Conservation (phyloP, 768 basidiomycete species). For the Lyophyllum shimeji region DNA sequence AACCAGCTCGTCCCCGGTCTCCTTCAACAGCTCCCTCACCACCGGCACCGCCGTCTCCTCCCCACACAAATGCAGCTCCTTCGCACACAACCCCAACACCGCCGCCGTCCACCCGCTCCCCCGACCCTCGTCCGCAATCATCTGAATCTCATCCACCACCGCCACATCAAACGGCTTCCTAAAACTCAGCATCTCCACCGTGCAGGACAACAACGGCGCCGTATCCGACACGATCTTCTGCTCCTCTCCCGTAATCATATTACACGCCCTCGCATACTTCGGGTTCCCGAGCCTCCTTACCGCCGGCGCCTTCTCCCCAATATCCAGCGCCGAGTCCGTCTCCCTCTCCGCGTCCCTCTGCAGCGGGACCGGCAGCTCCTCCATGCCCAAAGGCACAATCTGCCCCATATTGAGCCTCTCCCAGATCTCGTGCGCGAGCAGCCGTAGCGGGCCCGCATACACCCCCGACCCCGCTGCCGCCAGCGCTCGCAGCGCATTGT, state of each 20-base stretch:
- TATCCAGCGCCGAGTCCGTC: constrained; percentile 32
- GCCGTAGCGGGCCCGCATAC: constrained; percentile 89
- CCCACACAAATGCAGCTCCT: constrained; percentile 92
- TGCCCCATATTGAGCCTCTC: constrained; percentile 87
- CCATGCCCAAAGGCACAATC: constrained; percentile 72
- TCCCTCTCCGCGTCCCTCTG: constrained; percentile 14
- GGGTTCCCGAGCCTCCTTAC: constrained; percentile 39
- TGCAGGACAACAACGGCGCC: constrained; percentile 72
- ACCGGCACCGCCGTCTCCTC: constrained; percentile 90
- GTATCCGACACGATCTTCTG: constrained; percentile 61
- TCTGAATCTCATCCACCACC: constrained; percentile 96
- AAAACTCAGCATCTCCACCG: constrained; percentile 85
- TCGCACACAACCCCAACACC: constrained; percentile 71
- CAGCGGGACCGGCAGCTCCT: constrained; percentile 29
- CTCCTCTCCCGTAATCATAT: constrained; percentile 93
- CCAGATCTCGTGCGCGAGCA: constrained; percentile 95
- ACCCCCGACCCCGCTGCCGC: constrained; percentile 71
- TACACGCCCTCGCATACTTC: constrained; percentile 64
- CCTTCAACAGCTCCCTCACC: constrained; percentile 63
- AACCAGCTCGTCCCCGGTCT: constrained; percentile 80
- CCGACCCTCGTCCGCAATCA: constrained; percentile 79
- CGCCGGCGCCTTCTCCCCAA: constrained; percentile 16
- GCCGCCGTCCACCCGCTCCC: constrained; percentile 85
- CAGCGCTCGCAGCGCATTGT: constrained; percentile 87
- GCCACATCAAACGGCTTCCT: constrained; percentile 63